phyloP scores from a whole-genome alignment of 2,329 filamentous ascomycete species.

The Gnomoniopsis sp. region DNA sequence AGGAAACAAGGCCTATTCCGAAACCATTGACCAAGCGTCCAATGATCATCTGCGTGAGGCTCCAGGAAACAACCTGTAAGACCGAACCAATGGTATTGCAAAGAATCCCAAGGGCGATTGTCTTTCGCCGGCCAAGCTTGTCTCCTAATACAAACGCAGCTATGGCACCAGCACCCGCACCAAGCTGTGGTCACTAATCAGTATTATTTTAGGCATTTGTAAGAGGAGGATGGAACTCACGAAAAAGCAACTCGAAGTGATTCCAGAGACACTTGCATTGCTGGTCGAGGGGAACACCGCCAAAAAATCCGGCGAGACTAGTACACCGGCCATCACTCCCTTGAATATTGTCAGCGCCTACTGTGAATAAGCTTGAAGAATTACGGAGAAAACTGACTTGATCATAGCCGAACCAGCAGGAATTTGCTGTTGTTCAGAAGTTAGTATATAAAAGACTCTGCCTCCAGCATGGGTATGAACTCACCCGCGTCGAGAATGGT shows the following conservation, averaged over 20 bases:
- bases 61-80: conserved; percentile 31
- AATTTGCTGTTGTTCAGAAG: conserved; percentile 3
- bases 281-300: conserved; percentile 33
- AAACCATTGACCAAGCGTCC: conserved; percentile 40
- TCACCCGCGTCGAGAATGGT: conserved; percentile 15
- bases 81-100: conserved; percentile 32
- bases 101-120: conserved; percentile 28
- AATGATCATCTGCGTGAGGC: conserved; percentile 38
- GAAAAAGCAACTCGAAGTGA: conserved; percentile 41
- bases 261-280: conserved; percentile 39
- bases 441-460: background rate
- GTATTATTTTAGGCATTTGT: background rate
- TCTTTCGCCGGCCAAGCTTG: conserved; percentile 30
- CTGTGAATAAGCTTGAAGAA: background rate
- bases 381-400: conserved; percentile 5
- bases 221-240: conserved; percentile 16
- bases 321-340: conserved; percentile 40
- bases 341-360: conserved; percentile 15
- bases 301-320: conserved; percentile 38
- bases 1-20: conserved; percentile 32
- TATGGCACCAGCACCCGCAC: conserved; percentile 31
- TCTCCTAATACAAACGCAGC: conserved; percentile 30
- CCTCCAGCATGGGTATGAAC: background rate
- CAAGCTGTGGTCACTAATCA: conserved; percentile 22
- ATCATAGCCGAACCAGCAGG: conserved; percentile 19